Base-by-base conservation (phyloP, 441 rosid genomes). In the Capsella rubella region DNA sequence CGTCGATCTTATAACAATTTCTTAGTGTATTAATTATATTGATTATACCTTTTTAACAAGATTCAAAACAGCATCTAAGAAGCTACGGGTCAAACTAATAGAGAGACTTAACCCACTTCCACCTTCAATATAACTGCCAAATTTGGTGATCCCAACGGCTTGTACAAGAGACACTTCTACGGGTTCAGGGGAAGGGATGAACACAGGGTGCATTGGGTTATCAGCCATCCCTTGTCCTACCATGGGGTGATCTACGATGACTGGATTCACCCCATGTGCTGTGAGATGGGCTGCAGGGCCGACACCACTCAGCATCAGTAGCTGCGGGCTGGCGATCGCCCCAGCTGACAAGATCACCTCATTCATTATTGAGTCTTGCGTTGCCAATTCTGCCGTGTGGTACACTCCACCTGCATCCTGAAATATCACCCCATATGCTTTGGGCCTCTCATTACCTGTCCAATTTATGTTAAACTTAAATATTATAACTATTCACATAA, bases 181-280 rank as follows among this genome's bases (percentile, higher is more conserved):
- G 0, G 86, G 85, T 3, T 15, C 21, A 32, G 83, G 79, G 15
- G 89, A 81, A 27, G 89, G 91, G 39, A 87, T 58, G 9, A 77
- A 50, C 49, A 87, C 72, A 3, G 79, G 80, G 27, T 84, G 81
- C 83, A 84, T 77, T 0, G 91, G 91, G 67, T 87, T 87, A 72
- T 87, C 91, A 12, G 77, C 74, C 87, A 85, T 77, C 28, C 86
- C 84, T 64, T 76, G 85, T 1, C 91, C 91, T 32, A 85, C 91
- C 79, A 80, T 56, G 0, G 87, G 85, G 9, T 82, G 82, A 47
- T 85, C 85, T 46, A 82, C 14, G 2, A 77, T 21, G 50, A 77
- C 4, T 49, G 82, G 84, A 11, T 70, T 47, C 31, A 83, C 67
- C 39, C 79, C 74, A 7, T 65, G 80, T n/a, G 49, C 29, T 25